A percentile compares a stretch with the other conserved stretches of the same genome.
Evolutionary conservation across 768 basidiomycete genomes (phyloP).

Genomic region (Boletales sp.): DNA sequence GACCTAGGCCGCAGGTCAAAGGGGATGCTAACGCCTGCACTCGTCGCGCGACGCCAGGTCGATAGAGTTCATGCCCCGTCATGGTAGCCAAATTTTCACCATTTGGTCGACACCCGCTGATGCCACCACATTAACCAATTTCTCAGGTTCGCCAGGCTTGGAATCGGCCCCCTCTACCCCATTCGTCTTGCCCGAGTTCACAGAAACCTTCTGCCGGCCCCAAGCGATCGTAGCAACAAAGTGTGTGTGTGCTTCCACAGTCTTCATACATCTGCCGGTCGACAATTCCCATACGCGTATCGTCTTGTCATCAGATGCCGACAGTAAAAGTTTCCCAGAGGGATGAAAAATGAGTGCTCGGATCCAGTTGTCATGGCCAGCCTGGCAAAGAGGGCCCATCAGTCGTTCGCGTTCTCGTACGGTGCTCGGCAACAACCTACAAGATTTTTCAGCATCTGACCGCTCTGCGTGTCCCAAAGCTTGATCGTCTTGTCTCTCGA

Average conservation of each 20-base stretch:
- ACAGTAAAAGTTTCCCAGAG: constrained; percentile 84
- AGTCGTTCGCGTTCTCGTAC: constrained; percentile 1
- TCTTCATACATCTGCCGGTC: constrained; percentile 82
- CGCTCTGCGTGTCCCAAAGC: constrained; percentile 83
- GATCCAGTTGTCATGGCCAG: constrained; percentile 89
- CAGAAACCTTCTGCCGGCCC: constrained; percentile 57
- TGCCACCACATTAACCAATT: constrained; percentile 66
- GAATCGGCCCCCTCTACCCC: constrained; percentile 32
- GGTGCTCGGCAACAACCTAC: constrained; percentile 36
- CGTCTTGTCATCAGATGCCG: constrained; percentile 89
- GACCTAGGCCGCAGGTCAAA: constrained; percentile 14
- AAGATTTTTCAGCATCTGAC: constrained; percentile 76
- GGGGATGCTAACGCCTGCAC: constrained; percentile 13
- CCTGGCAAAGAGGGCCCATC: constrained; percentile 33
- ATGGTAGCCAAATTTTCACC: constrained; percentile 63
- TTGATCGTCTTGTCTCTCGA: constrained; percentile 91
- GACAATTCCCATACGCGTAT: constrained; percentile 87
- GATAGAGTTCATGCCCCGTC: constrained; percentile 15
- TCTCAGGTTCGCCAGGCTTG: constrained; percentile 41
- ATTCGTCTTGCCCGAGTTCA: constrained; percentile 38
- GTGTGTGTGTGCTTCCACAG: constrained; percentile 82
- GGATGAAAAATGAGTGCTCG: constrained; percentile 88
- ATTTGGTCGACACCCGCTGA: constrained; percentile 68
- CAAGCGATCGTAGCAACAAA: constrained; percentile 81
- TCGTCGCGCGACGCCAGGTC: constrained; percentile 5